phyloP scores from a whole-genome alignment of 768 basidiomycete species.

The Lentinula raphanica region DNA sequence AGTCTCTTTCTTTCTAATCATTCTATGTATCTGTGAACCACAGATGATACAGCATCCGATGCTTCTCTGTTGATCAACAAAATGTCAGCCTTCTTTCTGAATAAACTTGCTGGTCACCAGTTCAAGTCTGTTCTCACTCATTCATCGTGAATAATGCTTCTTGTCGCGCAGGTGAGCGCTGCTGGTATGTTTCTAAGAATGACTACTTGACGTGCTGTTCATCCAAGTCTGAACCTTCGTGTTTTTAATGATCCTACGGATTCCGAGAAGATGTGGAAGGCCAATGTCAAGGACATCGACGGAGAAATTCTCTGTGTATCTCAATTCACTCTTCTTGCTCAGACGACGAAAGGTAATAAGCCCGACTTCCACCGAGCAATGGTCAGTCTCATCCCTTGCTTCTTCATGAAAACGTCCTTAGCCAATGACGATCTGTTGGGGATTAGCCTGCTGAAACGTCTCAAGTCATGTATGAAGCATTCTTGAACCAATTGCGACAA shows the following conservation, averaged over 20 bases:
- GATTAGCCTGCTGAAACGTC: slow-evolving; percentile 71
- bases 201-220: background rate
- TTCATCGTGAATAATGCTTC: background rate
- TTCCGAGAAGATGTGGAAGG: slow-evolving; percentile 75
- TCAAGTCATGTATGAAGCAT: slow-evolving; percentile 62
- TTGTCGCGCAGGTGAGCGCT: background rate
- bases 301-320: slow-evolving; percentile 94
- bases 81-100: slow-evolving; percentile 46
- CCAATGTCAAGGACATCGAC: slow-evolving; percentile 78
- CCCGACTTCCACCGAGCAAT: slow-evolving; percentile 93
- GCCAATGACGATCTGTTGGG: too few relatives aligned
- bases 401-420: background rate
- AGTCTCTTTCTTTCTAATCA: background rate
- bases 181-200: background rate
- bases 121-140: background rate
- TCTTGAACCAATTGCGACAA: slow-evolving; percentile 62
- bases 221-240: slow-evolving; percentile 59
- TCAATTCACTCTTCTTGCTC: slow-evolving; percentile 88
- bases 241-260: slow-evolving; percentile 60
- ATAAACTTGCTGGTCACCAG: background rate
- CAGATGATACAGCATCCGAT: slow-evolving; percentile 81
- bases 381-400: slow-evolving; percentile 37
- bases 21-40: slow-evolving; percentile 20
- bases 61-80: slow-evolving; percentile 72
- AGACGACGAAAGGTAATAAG: slow-evolving; percentile 82